Evolutionary conservation across 169 alveolate species (phyloP).

Genomic region (Cryptosporidium muris): DNA sequence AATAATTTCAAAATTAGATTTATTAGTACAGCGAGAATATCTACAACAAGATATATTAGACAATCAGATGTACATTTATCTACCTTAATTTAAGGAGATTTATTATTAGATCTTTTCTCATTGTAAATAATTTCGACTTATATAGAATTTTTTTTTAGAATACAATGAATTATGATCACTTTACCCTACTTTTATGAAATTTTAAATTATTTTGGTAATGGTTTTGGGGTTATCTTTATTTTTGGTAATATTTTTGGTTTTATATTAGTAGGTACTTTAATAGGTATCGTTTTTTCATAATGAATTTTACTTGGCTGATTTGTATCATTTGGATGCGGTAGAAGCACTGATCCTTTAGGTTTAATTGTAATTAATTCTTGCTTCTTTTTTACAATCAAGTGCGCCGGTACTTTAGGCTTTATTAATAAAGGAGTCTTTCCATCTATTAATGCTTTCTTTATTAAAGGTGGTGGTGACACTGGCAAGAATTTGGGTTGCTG

Average conservation of each 20-base stretch:
- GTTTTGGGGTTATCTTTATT: conserved; percentile 40
- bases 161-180: too few species aligned
- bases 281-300: conserved; percentile 30
- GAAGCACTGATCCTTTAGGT: conserved; percentile 19
- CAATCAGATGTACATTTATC: conserved; percentile 33
- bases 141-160: background rate
- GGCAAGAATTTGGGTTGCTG: too few species aligned
- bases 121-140: background rate
- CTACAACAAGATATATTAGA: conserved; percentile 27
- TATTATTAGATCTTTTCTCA: background rate
- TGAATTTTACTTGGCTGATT: background rate
- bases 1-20: conserved; percentile 15
- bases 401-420: conserved; percentile 37
- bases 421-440: conserved; percentile 8
- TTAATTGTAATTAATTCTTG: conserved; percentile 42
- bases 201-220: too few species aligned
- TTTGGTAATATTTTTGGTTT: conserved; percentile 54
- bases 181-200: too few species aligned
- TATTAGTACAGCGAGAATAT: conserved; percentile 38
- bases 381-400: conserved; percentile 5
- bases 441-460: conserved; percentile 29
- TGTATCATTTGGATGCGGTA: background rate
- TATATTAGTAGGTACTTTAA: conserved; percentile 37
- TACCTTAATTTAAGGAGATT: conserved; percentile 25
- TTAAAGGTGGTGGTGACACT: background rate